A percentile compares a stretch with the other conserved stretches of the same genome.
Evolutionary conservation across 305 asterid species (phyloP).

Genomic region (Fraxinus platypoda): DNA sequence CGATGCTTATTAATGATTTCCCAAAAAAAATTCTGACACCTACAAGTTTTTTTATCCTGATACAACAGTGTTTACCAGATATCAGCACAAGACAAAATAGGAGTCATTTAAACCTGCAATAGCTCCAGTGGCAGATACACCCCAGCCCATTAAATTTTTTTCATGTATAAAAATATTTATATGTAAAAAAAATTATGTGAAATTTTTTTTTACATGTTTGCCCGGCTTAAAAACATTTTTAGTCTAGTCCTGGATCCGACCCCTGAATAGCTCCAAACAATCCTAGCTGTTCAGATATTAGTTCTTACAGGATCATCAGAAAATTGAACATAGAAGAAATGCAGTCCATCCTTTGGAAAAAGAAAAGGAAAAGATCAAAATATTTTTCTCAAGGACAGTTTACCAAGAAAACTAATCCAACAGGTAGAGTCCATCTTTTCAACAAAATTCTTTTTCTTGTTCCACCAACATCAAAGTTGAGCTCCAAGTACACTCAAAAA

Average conservation of each 20-base stretch:
- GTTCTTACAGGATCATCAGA: slow-evolving; percentile 15
- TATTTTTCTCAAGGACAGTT: slow-evolving; percentile 1
- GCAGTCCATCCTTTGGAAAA: slow-evolving; percentile 6
- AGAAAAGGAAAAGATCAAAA: neutral
- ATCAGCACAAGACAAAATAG: neutral
- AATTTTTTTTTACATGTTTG: neutral
- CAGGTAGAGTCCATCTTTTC: neutral
- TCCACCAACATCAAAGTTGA: neutral
- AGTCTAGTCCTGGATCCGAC: neutral
- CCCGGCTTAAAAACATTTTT: neutral
- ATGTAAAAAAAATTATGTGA: neutral
- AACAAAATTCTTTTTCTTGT: neutral
- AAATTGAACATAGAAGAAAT: neutral
- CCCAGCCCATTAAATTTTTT: neutral
- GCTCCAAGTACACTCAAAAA: neutral
- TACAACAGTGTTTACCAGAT: neutral
- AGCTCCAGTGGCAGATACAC: neutral
- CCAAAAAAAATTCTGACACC: neutral
- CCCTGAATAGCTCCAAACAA: slow-evolving; percentile 7
- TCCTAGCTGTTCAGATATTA: neutral
- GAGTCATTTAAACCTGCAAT: slow-evolving; percentile 13
- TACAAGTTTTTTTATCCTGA: neutral
- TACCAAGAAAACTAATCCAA: slow-evolving; percentile 9
- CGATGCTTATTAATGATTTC: neutral
- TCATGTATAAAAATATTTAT: too few species aligned